These are phyloP conservation scores for Artemisia annua DNA, from an alignment of 129 eudicot genomes.

Conservation along the genomic window DNA sequence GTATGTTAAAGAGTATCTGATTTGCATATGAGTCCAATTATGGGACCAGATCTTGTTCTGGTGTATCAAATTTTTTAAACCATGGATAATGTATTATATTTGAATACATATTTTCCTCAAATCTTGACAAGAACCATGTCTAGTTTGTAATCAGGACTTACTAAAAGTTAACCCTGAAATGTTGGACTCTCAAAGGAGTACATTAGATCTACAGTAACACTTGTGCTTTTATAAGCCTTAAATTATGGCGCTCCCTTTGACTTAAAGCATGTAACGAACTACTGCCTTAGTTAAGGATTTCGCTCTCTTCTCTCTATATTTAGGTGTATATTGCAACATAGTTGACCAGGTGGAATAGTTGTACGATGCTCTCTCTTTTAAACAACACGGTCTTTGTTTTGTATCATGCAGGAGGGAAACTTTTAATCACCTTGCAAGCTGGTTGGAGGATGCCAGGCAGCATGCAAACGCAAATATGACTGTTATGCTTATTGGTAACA, in stretches of 20 bases:
- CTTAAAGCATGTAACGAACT: not conserved
- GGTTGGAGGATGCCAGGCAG: slow-evolving; percentile 98
- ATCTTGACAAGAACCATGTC: too few relatives aligned
- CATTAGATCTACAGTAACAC: not conserved
- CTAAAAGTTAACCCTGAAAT: too few relatives aligned
- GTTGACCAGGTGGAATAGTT: not conserved
- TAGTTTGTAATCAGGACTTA: too few relatives aligned
- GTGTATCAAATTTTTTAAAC: not conserved
- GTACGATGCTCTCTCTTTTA: slow-evolving; percentile 1
- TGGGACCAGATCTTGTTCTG: not conserved
- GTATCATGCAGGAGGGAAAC: slow-evolving; percentile 74
- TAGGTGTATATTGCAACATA: not conserved
- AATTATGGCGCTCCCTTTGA: not conserved
- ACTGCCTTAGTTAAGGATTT: not conserved
- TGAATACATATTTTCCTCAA: too few relatives aligned
- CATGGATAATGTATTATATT: too few relatives aligned
- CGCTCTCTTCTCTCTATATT: not conserved
- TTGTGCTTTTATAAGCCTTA: not conserved
- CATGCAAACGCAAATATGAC: slow-evolving; percentile 94
- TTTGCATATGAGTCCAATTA: not conserved
- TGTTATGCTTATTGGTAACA: slow-evolving; percentile 88
- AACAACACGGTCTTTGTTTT: not conserved
- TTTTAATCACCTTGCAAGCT: slow-evolving; percentile 85
- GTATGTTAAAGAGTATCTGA: not conserved
- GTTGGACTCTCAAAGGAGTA: too few relatives aligned